phyloP scores from a whole-genome alignment of 441 rosid species.

The Adansonia grandidieri region DNA sequence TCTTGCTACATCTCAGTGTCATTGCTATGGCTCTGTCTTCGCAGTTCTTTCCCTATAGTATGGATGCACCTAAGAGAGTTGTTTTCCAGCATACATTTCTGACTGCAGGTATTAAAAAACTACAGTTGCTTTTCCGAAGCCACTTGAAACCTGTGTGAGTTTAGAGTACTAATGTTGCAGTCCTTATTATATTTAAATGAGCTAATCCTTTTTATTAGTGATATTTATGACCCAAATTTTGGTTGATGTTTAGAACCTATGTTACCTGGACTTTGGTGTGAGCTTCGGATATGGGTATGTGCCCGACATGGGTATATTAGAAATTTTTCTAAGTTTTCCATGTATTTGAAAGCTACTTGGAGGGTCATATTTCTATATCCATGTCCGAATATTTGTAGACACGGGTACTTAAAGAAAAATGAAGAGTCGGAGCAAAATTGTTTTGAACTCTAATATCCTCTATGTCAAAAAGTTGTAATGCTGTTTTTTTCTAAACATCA shows the following conservation, averaged over 20 bases:
- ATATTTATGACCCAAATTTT: not conserved
- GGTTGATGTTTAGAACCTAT: slow-evolving; percentile 17
- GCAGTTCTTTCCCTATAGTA: slow-evolving; percentile 90
- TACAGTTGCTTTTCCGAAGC: slow-evolving; percentile 6
- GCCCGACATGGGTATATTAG: no score
- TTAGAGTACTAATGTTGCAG: not conserved
- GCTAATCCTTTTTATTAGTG: not conserved
- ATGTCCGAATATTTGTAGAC: no score
- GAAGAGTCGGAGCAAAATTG: not conserved
- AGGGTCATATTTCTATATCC: no score
- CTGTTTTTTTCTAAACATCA: slow-evolving; percentile 1
- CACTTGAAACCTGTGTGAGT: not conserved
- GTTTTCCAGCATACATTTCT: slow-evolving; percentile 78
- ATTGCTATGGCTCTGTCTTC: slow-evolving; percentile 86
- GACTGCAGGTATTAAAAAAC: slow-evolving; percentile 62
- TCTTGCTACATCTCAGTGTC: slow-evolving; percentile 71
- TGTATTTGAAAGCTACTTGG: no score
- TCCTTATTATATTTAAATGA: not conserved
- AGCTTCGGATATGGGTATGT: no score
- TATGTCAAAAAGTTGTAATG: not conserved
- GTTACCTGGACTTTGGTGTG: no score
- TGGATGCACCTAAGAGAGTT: slow-evolving; percentile 88
- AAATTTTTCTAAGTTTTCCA: no score
- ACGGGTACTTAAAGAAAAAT: no score
- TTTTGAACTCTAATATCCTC: slow-evolving; percentile 21